phyloP scores from a whole-genome alignment of 2,329 filamentous ascomycete species.

The Epicoccum nigrum region DNA sequence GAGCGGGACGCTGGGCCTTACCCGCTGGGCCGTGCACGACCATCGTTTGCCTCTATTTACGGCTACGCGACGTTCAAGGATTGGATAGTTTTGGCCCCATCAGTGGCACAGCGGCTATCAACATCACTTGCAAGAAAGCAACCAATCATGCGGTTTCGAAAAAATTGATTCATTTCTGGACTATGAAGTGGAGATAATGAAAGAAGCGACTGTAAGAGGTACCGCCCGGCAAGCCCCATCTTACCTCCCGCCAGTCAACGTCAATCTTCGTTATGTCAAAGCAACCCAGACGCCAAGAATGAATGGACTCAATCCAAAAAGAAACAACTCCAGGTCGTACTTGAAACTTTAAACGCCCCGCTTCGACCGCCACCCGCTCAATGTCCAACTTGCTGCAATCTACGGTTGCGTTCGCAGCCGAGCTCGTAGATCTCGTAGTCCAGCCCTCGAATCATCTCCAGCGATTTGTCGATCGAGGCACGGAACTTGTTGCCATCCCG shows the following conservation, averaged over 20 bases:
- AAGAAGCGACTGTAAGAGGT: slow-evolving; percentile 47
- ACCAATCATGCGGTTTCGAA: slow-evolving; percentile 40
- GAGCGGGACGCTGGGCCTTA: slow-evolving; percentile 33
- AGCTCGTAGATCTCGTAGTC: slow-evolving; percentile 72
- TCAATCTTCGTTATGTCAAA: slow-evolving; percentile 40
- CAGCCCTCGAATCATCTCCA: slow-evolving; percentile 74
- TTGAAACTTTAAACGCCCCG: slow-evolving; percentile 47
- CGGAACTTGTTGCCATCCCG: slow-evolving; percentile 68
- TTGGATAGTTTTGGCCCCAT: slow-evolving; percentile 48
- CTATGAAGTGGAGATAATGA: slow-evolving; percentile 35
- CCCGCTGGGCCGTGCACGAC: slow-evolving; percentile 41
- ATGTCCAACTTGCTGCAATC: slow-evolving; percentile 44
- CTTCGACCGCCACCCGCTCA: slow-evolving; percentile 29
- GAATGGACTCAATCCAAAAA: slow-evolving; percentile 40
- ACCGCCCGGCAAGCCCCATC: slow-evolving; percentile 41
- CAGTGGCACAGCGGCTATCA: slow-evolving; percentile 48
- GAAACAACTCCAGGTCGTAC: slow-evolving; percentile 36
- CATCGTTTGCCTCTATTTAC: slow-evolving; percentile 47
- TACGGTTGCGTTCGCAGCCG: slow-evolving; percentile 57
- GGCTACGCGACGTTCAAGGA: slow-evolving; percentile 50
- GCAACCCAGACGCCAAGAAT: slow-evolving; percentile 37
- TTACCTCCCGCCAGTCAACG: slow-evolving; percentile 36
- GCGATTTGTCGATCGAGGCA: slow-evolving; percentile 69
- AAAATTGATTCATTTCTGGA: slow-evolving; percentile 44
- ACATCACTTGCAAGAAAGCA: slow-evolving; percentile 32